Evolutionary conservation across 768 basidiomycete species (phyloP), one percentile per base, ranked within the genome.

Genomic region (Cyclocybe cylindracea): DNA sequence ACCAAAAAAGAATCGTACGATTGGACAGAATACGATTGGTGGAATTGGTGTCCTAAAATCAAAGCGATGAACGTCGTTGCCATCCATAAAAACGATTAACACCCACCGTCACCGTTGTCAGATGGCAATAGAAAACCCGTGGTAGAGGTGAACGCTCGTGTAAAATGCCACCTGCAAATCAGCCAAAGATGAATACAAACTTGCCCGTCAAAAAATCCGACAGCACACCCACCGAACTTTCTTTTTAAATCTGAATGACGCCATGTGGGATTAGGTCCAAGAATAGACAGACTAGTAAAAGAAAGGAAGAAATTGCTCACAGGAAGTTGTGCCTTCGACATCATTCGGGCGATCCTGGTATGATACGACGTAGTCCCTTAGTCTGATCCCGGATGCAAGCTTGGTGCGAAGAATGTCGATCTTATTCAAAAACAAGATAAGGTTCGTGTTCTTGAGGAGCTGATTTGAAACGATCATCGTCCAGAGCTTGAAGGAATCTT

Each of bases 381-480:
- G 69, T 53, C 77, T 76, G 50, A 87, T 77, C 31, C 89, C 89
- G 1, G 85, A 75, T 14, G 72, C 68, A 9, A 91, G 78, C 61
- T 91, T 91, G 40, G 74, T 59, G 53, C 79, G 80, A 48, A 91
- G 69, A 53, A 91, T 86, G 60, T 91, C 89, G 53, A 85, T 85
- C 65, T 92, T 92, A 71, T 91, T 92, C 46, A 92, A 73, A 73
- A 91, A 92, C 41, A 91, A 74, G 53, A 91, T 85, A 33, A 91
- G 73, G 57, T 88, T 86, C 31, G 90, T 87, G 40, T 79, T 73
- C 39, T 80, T 82, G 4, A 92, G 76, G 19, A 91, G 78, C 59
- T 78, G 82, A 70, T 90, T 90, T 29, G 80, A 78, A 56, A 85
- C 86, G 14, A 92, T 79, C 11, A 79, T 76, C 48, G 82, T 84